These are phyloP conservation scores for Russula sp. DNA, from an alignment of 768 basidiomycete species.

Conservation along the genomic window DNA sequence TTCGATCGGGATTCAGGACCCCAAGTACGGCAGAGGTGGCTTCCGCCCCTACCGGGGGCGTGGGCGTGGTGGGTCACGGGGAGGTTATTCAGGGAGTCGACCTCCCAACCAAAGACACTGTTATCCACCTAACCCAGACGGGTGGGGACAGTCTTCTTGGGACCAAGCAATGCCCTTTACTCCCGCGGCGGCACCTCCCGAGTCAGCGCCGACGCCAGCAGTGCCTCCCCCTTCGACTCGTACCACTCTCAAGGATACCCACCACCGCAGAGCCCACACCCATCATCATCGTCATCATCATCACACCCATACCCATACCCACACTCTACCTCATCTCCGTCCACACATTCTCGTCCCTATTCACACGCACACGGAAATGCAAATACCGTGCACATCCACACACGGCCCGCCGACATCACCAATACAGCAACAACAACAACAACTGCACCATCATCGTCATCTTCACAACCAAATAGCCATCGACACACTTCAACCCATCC, in stretches of 20 bases:
- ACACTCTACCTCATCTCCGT: not conserved
- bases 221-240: not conserved
- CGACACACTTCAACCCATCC: not conserved
- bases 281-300: not conserved
- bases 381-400: not conserved
- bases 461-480: not conserved
- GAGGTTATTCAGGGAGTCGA: constrained; percentile 13
- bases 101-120: not conserved
- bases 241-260: constrained; percentile 15
- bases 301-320: not conserved
- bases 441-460: not conserved
- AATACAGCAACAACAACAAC: too few species aligned
- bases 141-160: not conserved
- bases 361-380: not conserved
- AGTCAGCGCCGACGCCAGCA: not conserved
- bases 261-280: not conserved
- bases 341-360: not conserved
- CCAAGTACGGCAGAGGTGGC: not conserved
- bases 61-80: constrained; percentile 13
- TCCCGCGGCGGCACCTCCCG: not conserved
- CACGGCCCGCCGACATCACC: not conserved
- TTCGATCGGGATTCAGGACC: not conserved
- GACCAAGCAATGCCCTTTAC: not conserved
- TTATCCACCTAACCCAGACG: not conserved
- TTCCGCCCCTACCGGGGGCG: constrained; percentile 12